Evolutionary conservation across 768 basidiomycete species (phyloP).

Genomic region (Amanita inopinata): DNA sequence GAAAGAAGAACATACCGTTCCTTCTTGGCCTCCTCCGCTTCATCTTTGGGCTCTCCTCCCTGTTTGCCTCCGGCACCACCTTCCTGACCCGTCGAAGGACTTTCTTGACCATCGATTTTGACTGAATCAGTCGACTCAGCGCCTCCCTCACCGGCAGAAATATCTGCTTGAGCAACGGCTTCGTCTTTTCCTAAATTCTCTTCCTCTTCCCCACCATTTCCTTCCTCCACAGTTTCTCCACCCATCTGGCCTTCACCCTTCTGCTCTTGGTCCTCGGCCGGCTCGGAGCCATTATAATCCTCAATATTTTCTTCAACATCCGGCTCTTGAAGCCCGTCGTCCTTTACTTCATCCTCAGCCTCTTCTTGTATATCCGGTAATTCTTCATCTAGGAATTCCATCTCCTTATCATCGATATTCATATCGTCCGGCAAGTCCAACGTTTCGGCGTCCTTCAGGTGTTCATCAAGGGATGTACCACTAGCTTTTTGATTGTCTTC

Average conservation of each 20-base stretch:
- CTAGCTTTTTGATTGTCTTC: constrained; percentile 37
- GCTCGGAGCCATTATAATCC: constrained; percentile 22
- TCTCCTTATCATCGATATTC: constrained; percentile 42
- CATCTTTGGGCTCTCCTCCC: constrained; percentile 15
- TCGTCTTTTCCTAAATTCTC: constrained; percentile 20
- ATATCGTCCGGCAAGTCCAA: constrained; percentile 88
- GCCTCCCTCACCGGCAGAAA: constrained; percentile 31
- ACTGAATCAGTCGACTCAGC: constrained; percentile 22
- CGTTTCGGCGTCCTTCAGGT: constrained; percentile 68
- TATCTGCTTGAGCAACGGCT: constrained; percentile 32
- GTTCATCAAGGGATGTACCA: constrained; percentile 67
- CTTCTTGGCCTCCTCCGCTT: constrained; percentile 14
- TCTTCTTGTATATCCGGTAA: constrained; percentile 17
- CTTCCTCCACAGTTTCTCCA: constrained; percentile 20
- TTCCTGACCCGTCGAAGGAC: too few relatives aligned
- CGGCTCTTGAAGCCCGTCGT: constrained; percentile 24
- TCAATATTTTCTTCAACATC: constrained; percentile 26
- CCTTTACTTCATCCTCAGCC: constrained; percentile 23
- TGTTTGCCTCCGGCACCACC: constrained; percentile 20
- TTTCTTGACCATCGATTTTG: constrained; percentile 22
- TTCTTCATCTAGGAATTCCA: constrained; percentile 14
- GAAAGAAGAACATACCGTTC: constrained; percentile 21
- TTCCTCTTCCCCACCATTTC: constrained; percentile 21
- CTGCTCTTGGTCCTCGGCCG: constrained; percentile 11
- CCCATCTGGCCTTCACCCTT: constrained; percentile 21